A percentile compares a stretch with the other conserved stretches of the same genome.
Conservation (phyloP, 345 rosid species). For the Citrus australasica region DNA sequence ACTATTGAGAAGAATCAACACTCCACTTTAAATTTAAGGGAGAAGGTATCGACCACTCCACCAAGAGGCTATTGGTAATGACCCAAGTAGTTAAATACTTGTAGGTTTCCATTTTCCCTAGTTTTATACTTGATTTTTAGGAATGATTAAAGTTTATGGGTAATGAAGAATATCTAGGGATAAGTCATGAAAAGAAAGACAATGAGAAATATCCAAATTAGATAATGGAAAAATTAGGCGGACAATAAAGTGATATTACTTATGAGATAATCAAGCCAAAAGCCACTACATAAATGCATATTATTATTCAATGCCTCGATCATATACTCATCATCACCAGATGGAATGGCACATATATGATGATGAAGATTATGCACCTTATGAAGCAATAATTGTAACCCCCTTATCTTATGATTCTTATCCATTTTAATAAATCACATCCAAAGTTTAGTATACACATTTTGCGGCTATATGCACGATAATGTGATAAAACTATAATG, state of each 20-base stretch:
- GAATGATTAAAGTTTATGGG: too few species aligned
- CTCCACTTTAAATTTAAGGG: too few species aligned
- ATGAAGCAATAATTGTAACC: constrained; percentile 15
- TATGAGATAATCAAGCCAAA: constrained; percentile 1
- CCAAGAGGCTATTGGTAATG: too few species aligned
- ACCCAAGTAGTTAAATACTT: too few species aligned
- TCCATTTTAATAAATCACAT: constrained; percentile 3
- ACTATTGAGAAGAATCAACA: too few species aligned
- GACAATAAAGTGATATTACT: not conserved
- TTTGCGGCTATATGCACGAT: not conserved
- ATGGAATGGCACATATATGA: not conserved
- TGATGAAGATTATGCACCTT: not conserved
- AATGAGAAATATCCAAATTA: not conserved
- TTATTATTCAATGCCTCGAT: not conserved
- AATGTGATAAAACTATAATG: not conserved
- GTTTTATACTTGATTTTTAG: too few species aligned
- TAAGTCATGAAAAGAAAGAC: not conserved
- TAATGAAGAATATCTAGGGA: too few species aligned
- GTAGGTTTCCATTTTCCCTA: too few species aligned
- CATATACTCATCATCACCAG: not conserved
- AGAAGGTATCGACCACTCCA: too few species aligned
- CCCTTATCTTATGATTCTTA: constrained; percentile 6
- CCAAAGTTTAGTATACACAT: not conserved
- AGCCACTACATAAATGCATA: not conserved
- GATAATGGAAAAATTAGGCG: not conserved